Evolutionary conservation across 176 grass and related monocot genomes (phyloP), one percentile per base, ranked within the genome.

Genomic region (Miscanthus lutarioriparius): DNA sequence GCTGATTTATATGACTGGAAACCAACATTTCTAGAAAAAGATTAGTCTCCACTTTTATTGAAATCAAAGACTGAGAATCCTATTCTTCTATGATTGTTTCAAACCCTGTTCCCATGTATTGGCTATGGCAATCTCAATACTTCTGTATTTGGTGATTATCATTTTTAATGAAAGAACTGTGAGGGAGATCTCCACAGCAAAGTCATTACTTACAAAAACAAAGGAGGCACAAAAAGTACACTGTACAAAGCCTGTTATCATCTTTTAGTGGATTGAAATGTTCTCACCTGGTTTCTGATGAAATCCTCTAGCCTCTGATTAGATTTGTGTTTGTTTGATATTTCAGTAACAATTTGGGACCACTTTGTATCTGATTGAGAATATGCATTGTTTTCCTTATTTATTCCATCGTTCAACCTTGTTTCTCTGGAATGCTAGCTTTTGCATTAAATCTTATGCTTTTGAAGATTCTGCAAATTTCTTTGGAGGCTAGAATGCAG

Each of bases 1-100:
- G 22, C 39, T 61, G 17, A 66, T 41, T 72, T 72, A 26, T 61
- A 83, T 83, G 45, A 82, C 43, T 40, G 58, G 3, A 26, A 62
- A 26, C 10, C n/a, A 0, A 26, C 23, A 62, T 62, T 62, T 25
- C n/a, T 61, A 61, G 9, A 62, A 61, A 62, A 61, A 61, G 56
- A 61, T 61, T 61, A 56, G 11, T 43, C 38, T 61, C n/a, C 56
- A 25, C 56, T 64, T 64, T 17, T 65, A 4, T 22, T 64, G 2
- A 32, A 66, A 48, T 12, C 63, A 74, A 49, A 67, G 27, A 36
- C 15, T 19, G 41, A 20, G 49, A 56, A 19, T 71, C 15, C 25
- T 27, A 51, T 70, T 38, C 17, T 76, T 71, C 30, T 75, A 22
- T 11, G 76, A 53, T 38, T 56, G 10, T 44, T 19, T 43, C 11